These are phyloP conservation scores for Usnea hakonensis DNA, from an alignment of 495 filamentous ascomycete genomes.

Conservation along the genomic window DNA sequence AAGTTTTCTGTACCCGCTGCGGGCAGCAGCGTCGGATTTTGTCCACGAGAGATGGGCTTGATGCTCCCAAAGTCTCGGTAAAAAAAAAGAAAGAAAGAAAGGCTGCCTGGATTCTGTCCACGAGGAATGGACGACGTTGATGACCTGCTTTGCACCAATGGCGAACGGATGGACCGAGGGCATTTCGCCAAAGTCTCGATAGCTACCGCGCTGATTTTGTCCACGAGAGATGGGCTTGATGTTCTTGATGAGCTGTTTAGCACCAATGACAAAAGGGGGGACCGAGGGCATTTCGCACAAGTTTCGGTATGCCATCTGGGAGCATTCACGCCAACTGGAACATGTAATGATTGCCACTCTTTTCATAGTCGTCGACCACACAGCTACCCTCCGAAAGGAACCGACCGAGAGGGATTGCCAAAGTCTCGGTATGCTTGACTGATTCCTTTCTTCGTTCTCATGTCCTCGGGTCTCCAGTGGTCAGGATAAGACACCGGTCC, in stretches of 20 bases:
- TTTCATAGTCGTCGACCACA: no score
- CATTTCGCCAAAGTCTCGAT: not conserved
- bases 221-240: not conserved
- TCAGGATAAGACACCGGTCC: constrained; percentile 14
- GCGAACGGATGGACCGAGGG: constrained; percentile 13
- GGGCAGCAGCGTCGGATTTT: not conserved
- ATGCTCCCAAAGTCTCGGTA: no score
- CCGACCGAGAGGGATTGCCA: no score
- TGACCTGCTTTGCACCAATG: not conserved
- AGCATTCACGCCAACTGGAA: no score
- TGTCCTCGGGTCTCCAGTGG: constrained; percentile 3
- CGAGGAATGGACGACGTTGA: no score
- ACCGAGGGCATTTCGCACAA: not conserved
- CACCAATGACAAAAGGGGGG: constrained; percentile 8
- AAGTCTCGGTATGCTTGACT: no score
- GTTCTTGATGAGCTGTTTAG: not conserved
- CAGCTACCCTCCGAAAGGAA: no score
- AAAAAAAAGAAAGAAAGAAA: no score
- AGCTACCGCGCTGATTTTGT: no score
- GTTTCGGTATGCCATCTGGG: no score
- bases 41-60: not conserved
- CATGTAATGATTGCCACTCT: no score
- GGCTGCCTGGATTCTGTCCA: no score
- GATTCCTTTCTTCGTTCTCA: not conserved
- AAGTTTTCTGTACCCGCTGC: constrained; percentile 4